These are phyloP conservation scores for Chalara sp. DNA, from an alignment of 2,329 filamentous ascomycete genomes.

Conservation along the genomic window DNA sequence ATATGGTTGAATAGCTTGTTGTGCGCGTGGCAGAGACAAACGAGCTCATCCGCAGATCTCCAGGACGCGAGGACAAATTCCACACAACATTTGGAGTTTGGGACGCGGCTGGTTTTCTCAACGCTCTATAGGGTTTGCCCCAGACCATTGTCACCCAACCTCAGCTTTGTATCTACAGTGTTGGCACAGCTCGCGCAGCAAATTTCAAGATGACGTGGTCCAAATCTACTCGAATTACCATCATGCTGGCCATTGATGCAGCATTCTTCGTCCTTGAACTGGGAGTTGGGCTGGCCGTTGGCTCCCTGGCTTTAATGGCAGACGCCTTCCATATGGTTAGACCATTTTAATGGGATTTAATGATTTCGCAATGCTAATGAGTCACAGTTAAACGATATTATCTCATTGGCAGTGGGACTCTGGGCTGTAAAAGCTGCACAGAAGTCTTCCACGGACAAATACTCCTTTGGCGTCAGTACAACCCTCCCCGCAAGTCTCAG, in stretches of 20 bases:
- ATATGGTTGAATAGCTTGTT: too few relatives aligned
- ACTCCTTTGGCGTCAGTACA: constrained; percentile 79
- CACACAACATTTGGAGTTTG: too few relatives aligned
- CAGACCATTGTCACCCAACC: too few relatives aligned
- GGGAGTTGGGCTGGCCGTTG: constrained; percentile 75
- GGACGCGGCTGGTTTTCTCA: too few relatives aligned
- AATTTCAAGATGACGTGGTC: constrained; percentile 67
- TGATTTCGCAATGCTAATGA: constrained; percentile 10
- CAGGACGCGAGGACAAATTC: too few relatives aligned
- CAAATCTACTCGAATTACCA: constrained; percentile 85
- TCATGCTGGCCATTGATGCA: constrained; percentile 86
- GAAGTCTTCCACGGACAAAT: constrained; percentile 79
- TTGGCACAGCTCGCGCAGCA: too few relatives aligned
- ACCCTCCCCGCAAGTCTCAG: background rate
- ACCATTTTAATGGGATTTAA: constrained; percentile 6
- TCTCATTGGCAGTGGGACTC: constrained; percentile 83
- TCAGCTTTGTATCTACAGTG: too few relatives aligned
- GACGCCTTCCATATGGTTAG: constrained; percentile 97
- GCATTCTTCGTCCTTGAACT: constrained; percentile 89
- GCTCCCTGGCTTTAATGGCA: constrained; percentile 87
- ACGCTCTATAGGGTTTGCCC: too few relatives aligned
- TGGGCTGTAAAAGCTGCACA: constrained; percentile 93
- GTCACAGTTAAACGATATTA: constrained; percentile 86
- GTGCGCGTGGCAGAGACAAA: too few relatives aligned
- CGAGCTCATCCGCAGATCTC: too few relatives aligned